These are phyloP conservation scores for Mariannaea elegans DNA, from an alignment of 2,329 filamentous ascomycete species.

Conservation along the genomic window DNA sequence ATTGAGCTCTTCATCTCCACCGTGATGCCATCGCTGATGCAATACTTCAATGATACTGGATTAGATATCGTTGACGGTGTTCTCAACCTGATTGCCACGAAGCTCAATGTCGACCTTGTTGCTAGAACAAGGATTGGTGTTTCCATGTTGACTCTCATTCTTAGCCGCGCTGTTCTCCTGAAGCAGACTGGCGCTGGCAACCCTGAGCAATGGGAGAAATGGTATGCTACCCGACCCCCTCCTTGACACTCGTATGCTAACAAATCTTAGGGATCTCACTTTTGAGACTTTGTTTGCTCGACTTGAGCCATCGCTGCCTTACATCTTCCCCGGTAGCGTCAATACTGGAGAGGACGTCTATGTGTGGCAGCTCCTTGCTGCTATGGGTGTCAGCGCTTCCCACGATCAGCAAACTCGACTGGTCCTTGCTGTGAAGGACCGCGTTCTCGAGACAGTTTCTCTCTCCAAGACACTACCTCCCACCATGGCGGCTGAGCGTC, in stretches of 20 bases:
- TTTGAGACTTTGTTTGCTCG: conserved; percentile 90
- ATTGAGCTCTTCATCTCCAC: conserved; percentile 89
- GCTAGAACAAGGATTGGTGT: conserved; percentile 88
- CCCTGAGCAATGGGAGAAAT: conserved; percentile 81
- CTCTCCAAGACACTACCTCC: conserved; percentile 89
- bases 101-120: conserved; percentile 84
- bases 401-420: conserved; percentile 95
- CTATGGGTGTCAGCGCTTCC: conserved; percentile 91
- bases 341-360: conserved; percentile 93
- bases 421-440: conserved; percentile 95
- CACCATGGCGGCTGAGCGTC: conserved; percentile 82
- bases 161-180: conserved; percentile 92
- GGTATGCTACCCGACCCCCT: conserved; percentile 59
- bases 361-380: conserved; percentile 97
- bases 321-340: conserved; percentile 91
- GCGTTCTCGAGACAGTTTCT: conserved; percentile 93
- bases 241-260: conserved; percentile 42
- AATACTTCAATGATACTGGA: conserved; percentile 89
- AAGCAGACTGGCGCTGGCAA: conserved; percentile 80
- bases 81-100: conserved; percentile 83
- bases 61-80: conserved; percentile 92
- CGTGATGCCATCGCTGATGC: conserved; percentile 90
- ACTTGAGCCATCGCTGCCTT: conserved; percentile 82
- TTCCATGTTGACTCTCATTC: conserved; percentile 89
- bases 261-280: conserved; percentile 68